These are phyloP conservation scores for Cynara cardunculus DNA, from an alignment of 129 eudicot genomes.

Conservation along the genomic window DNA sequence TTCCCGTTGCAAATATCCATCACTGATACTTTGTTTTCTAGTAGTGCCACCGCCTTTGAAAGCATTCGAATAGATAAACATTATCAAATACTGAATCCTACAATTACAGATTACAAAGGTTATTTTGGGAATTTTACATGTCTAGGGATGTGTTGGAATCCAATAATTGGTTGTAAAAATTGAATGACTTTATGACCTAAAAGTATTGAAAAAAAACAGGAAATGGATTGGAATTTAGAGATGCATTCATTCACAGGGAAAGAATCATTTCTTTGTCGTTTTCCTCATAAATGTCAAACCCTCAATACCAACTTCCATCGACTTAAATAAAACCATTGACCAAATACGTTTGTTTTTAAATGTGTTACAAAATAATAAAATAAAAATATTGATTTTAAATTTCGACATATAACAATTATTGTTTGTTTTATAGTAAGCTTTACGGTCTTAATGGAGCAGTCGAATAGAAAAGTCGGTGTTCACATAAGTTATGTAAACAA, in stretches of 20 bases:
- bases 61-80: no score
- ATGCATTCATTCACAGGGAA: background rate
- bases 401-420: background rate
- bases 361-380: no score
- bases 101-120: no score
- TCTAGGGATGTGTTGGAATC: background rate
- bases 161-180: background rate
- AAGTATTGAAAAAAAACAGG: background rate
- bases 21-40: no score
- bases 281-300: constrained; percentile 19
- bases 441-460: background rate
- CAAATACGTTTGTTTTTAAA: background rate
- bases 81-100: no score
- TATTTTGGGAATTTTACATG: background rate
- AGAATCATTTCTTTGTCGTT: constrained; percentile 11
- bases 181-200: background rate
- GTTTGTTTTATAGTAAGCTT: background rate
- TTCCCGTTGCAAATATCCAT: no score
- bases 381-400: background rate
- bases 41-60: no score
- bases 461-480: background rate
- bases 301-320: constrained; percentile 6
- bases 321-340: constrained; percentile 8
- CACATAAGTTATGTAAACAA: background rate
- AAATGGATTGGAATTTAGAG: background rate